These are phyloP conservation scores for Septoria linicola DNA, from an alignment of 2,329 filamentous ascomycete species.

Conservation along the genomic window DNA sequence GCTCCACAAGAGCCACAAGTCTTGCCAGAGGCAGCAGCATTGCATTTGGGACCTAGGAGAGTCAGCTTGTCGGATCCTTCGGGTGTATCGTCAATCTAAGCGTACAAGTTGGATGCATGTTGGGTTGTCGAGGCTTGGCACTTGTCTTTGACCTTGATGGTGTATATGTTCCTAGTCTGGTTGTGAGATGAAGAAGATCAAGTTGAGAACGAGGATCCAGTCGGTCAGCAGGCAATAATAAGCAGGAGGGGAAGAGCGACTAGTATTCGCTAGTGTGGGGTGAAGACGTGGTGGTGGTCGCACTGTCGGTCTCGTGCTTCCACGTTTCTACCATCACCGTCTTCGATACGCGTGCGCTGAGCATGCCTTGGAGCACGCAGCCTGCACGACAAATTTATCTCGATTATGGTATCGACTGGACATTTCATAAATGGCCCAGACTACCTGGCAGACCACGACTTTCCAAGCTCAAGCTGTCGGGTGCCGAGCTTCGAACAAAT, in stretches of 20 bases:
- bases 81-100: background rate
- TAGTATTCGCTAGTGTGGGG: background rate
- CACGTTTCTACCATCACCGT: no score
- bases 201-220: slow-evolving; percentile 6
- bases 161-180: background rate
- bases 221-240: background rate
- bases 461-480: background rate
- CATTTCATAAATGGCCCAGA: no score
- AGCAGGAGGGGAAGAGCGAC: background rate
- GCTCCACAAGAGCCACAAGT: slow-evolving; percentile 37
- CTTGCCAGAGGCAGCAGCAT: slow-evolving; percentile 33
- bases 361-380: no score
- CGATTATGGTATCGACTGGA: no score
- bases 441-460: background rate
- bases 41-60: slow-evolving; percentile 36
- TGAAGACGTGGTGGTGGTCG: background rate
- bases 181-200: background rate
- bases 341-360: no score
- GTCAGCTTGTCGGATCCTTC: slow-evolving; percentile 1
- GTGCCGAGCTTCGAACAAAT: background rate
- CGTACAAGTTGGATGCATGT: slow-evolving; percentile 27
- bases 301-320: no score
- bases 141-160: background rate
- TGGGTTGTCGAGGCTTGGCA: slow-evolving; percentile 8
- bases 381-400: no score